Percentiles rank a stretch among this genome's conserved stretches.
Conservation (phyloP, 805 yeast species). For the Zygoascus bituminiphila region DNA sequence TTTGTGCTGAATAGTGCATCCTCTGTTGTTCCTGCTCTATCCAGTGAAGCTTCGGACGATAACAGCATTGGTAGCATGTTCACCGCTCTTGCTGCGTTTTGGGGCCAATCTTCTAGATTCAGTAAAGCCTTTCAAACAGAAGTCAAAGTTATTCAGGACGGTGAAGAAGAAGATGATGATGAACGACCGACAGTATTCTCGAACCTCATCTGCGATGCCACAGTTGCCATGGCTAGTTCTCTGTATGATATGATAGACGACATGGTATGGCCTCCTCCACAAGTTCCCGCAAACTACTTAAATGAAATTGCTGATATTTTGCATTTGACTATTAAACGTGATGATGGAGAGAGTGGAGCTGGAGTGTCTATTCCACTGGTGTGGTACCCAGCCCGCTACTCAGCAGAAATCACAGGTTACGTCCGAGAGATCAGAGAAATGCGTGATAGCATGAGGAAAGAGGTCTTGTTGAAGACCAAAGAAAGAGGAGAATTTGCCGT, state of each 20-base stretch:
- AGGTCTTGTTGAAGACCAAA: constrained; percentile 7
- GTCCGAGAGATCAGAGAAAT: constrained; percentile 7
- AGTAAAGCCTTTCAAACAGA: constrained; percentile 8
- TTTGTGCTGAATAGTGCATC: constrained; percentile 9
- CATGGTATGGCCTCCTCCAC: constrained; percentile 17
- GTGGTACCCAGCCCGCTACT: constrained; percentile 21
- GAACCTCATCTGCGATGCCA: constrained; percentile 16
- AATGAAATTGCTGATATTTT: constrained; percentile 18
- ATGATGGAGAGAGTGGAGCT: constrained; percentile 20
- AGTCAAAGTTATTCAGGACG: constrained; percentile 10
- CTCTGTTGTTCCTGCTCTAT: constrained; percentile 4
- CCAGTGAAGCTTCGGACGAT: constrained; percentile 10
- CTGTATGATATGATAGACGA: constrained; percentile 19
- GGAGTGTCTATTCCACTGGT: constrained; percentile 15
- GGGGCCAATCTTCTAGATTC: constrained; percentile 14
- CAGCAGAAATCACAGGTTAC: constrained; percentile 6
- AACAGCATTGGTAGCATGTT: constrained; percentile 15
- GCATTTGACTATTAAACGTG: constrained; percentile 18
- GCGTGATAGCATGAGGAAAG: constrained; percentile 8
- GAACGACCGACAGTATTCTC: constrained; percentile 7
- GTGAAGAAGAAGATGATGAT: constrained; percentile 1
- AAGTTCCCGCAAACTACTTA: constrained; percentile 12
- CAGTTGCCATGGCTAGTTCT: constrained; percentile 11
- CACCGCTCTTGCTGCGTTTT: constrained; percentile 8
- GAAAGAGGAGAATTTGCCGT: constrained; percentile 11